These are phyloP conservation scores for Botryobasidium botryosum DNA, from an alignment of 768 basidiomycete species.

Conservation along the genomic window DNA sequence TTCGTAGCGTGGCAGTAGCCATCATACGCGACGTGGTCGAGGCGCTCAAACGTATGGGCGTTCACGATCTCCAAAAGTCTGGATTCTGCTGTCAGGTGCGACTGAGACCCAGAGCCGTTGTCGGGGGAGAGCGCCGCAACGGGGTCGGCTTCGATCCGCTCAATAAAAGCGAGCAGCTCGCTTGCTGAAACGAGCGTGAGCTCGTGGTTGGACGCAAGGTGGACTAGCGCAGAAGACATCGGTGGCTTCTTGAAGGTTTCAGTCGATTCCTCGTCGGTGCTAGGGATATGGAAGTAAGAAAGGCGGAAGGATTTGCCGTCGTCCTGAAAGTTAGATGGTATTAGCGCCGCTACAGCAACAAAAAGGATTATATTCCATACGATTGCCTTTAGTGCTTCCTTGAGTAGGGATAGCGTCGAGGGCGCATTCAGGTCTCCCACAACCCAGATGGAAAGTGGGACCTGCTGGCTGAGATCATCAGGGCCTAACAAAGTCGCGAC, in stretches of 20 bases:
- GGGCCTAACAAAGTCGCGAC: not conserved
- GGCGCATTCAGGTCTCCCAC: conserved; percentile 62
- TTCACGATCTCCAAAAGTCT: too few relatives aligned
- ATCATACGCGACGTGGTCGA: not conserved
- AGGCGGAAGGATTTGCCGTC: conserved; percentile 23
- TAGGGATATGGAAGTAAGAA: conserved; percentile 12
- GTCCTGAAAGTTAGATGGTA: conserved; percentile 7
- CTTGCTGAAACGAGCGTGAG: too few relatives aligned
- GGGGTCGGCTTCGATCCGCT: too few relatives aligned
- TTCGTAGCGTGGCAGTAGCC: not conserved
- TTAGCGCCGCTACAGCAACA: conserved; percentile 6
- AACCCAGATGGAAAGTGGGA: conserved; percentile 31
- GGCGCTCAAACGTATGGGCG: too few relatives aligned
- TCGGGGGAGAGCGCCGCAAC: too few relatives aligned
- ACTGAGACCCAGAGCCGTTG: too few relatives aligned
- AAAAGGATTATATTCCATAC: conserved; percentile 25
- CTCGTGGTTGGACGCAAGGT: not conserved
- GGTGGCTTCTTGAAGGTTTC: not conserved
- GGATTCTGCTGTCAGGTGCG: too few relatives aligned
- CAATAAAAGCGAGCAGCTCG: too few relatives aligned
- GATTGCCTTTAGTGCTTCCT: conserved; percentile 45
- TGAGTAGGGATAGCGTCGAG: conserved; percentile 40
- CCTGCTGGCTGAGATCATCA: conserved; percentile 12
- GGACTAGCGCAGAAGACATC: not conserved
- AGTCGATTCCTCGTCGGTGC: conserved; percentile 15